Evolutionary conservation across 2,329 filamentous ascomycete species (phyloP).

Genomic region (Escovopsis weberi): DNA sequence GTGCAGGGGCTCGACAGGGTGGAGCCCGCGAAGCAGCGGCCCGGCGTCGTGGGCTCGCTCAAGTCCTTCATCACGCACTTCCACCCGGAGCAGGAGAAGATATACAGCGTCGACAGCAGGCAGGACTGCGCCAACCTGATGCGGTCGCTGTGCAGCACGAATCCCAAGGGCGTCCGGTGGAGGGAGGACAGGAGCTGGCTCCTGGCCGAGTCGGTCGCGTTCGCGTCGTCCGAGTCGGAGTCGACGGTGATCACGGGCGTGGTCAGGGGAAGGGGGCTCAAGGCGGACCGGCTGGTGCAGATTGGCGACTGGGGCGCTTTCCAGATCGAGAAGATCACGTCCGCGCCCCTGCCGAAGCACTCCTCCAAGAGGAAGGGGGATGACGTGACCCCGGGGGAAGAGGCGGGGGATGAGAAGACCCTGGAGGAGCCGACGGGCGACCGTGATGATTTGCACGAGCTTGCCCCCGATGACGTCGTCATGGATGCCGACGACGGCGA

Average conservation of each 20-base stretch:
- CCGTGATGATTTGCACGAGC: constrained; percentile 65
- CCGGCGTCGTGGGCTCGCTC: constrained; percentile 64
- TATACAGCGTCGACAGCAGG: constrained; percentile 74
- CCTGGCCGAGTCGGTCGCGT: constrained; percentile 69
- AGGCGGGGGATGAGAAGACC: constrained; percentile 36
- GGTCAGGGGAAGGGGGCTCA: constrained; percentile 72
- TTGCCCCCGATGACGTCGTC: constrained; percentile 73
- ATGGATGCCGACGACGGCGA: constrained; percentile 51
- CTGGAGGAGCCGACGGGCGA: constrained; percentile 64
- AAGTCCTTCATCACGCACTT: constrained; percentile 92
- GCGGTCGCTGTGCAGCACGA: constrained; percentile 78
- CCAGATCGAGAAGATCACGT: constrained; percentile 77
- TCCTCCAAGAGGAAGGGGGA: constrained; percentile 35
- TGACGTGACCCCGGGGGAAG: constrained; percentile 19
- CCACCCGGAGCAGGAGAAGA: constrained; percentile 80
- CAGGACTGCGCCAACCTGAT: constrained; percentile 88
- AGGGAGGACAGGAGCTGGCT: constrained; percentile 93
- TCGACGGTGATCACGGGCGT: constrained; percentile 68
- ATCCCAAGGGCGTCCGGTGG: constrained; percentile 90
- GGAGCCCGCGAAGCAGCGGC: constrained; percentile 63
- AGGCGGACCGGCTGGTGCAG: constrained; percentile 80
- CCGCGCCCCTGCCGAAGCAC: constrained; percentile 51
- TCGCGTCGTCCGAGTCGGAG: constrained; percentile 45
- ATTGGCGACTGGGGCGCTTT: constrained; percentile 90
- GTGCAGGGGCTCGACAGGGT: constrained; percentile 68